Percentiles rank a stretch among this genome's conserved stretches.
These are phyloP conservation scores for Cystoderma amianthinum DNA, from an alignment of 768 basidiomycete genomes.

Conservation along the genomic window DNA sequence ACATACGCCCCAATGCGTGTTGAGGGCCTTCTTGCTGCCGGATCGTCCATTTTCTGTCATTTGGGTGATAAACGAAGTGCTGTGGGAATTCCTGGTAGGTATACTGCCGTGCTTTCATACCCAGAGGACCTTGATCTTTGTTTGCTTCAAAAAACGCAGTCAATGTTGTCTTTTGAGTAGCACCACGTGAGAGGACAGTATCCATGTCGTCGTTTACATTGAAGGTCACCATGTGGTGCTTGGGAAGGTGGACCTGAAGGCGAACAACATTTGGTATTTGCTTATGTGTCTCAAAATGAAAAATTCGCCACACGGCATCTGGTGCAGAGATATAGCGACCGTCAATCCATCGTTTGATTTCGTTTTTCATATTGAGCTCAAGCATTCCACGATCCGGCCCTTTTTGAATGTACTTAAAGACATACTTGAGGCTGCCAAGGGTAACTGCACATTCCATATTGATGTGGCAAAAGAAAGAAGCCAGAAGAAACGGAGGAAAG, in stretches of 20 bases:
- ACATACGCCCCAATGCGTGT: conserved; percentile 36
- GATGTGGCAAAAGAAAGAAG: conserved; percentile 32
- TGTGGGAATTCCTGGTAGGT: conserved; percentile 27
- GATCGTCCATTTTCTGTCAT: conserved; percentile 16
- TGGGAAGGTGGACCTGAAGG: conserved; percentile 34
- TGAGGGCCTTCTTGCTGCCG: conserved; percentile 17
- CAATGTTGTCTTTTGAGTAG: conserved; percentile 15
- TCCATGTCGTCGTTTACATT: conserved; percentile 19
- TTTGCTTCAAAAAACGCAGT: conserved; percentile 23
- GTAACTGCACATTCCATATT: conserved; percentile 34
- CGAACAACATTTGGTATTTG: conserved; percentile 29
- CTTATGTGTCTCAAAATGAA: conserved; percentile 23
- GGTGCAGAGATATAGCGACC: conserved; percentile 24
- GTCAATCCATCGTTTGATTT: conserved; percentile 28
- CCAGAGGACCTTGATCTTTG: conserved; percentile 4
- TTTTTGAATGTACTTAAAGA: conserved; percentile 44
- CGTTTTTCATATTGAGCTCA: conserved; percentile 23
- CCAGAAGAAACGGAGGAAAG: conserved; percentile 25
- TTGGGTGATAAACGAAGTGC: conserved; percentile 6
- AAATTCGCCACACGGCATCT: conserved; percentile 29
- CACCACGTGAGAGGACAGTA: conserved; percentile 9
- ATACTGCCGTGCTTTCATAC: conserved; percentile 7
- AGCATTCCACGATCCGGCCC: conserved; percentile 29
- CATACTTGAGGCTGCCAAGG: conserved; percentile 34
- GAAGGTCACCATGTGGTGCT: conserved; percentile 30